Base-by-base conservation (phyloP, 2,329 filamentous ascomycete species). In the Aspergillus pseudotamarii region DNA sequence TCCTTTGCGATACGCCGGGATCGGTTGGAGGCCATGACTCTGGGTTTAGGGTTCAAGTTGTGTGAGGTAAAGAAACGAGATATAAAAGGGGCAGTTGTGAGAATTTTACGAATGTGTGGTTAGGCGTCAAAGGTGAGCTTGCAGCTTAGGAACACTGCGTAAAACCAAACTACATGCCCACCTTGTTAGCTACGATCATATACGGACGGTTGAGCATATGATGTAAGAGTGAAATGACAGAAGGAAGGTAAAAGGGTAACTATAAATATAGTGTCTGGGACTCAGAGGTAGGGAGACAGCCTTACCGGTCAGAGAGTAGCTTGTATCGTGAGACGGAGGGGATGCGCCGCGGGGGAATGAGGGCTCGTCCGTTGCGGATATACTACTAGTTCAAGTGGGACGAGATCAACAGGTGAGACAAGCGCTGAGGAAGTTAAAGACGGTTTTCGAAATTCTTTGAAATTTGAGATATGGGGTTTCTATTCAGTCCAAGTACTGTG, bases 21-120 rank as follows among this genome's bases (percentile, higher is more conserved):
- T 60, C 86, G 83, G 71, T 88, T 87, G 59, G 84, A 82, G 64
- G 84, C 78, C 82, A 88, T 87, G 72, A 71, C 76, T 68, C 57
- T 34, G 48, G 53, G 36, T 12, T 46, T 58, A 5, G 34, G 57
- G n/a, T 45, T 26, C 32, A 26, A 32, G 32, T 38, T n/a, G 51
- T 28, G n/a, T 23, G 23, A 54, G 61, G 60, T 36, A 58, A 61
- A 21, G n/a, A 9, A 38, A 61, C 32, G 14, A 43, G 38, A 36
- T 28, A 28, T 30, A 26, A 19, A 23, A 36, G 26, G 14, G 12
- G 5, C 32, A 23, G 34, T 26, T 4, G 51, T n/a, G 51, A 36
- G 6, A 41, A 26, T 23, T 38, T 55, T 55, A 55, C 32, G 51
- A n/a, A 23, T n/a, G 51, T 3, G 32, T 55, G 32, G 32, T 36